Evolutionary conservation across 2,329 filamentous ascomycete genomes (phyloP).

Genomic region (Colletotrichum godetiae): DNA sequence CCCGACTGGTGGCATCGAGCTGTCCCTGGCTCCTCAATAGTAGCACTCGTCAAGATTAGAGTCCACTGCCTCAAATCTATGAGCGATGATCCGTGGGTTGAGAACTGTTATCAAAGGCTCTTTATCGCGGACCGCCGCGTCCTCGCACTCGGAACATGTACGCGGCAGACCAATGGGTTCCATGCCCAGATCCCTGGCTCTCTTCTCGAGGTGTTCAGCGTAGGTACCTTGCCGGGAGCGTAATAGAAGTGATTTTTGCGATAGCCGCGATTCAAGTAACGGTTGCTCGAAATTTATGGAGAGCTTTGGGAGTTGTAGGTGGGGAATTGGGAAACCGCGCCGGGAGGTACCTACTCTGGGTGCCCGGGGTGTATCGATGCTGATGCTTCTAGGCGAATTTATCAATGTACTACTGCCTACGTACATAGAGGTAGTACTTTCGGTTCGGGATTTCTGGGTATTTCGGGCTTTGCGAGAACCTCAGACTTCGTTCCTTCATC

Average conservation of each 20-base stretch:
- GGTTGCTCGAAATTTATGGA: too few species aligned
- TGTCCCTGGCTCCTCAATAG: neutral
- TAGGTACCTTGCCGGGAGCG: too few species aligned
- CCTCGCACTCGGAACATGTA: neutral
- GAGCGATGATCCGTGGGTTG: neutral
- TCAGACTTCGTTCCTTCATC: neutral
- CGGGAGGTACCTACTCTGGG: too few species aligned
- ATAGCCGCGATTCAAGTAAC: too few species aligned
- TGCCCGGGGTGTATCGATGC: too few species aligned
- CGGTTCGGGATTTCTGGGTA: neutral
- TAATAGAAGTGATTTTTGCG: too few species aligned
- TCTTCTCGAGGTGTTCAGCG: neutral
- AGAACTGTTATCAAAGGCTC: slow-evolving; percentile 10
- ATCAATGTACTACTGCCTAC: too few species aligned
- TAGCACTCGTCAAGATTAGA: slow-evolving; percentile 1
- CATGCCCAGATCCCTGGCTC: neutral
- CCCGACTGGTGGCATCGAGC: slow-evolving; percentile 6
- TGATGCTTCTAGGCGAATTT: too few species aligned
- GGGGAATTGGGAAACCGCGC: too few species aligned
- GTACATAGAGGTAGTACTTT: neutral
- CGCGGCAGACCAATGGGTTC: neutral
- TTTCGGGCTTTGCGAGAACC: too few species aligned
- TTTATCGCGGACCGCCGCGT: slow-evolving; percentile 7
- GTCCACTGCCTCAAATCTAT: neutral
- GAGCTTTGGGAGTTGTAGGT: too few species aligned